A percentile compares a stretch with the other conserved stretches of the same genome.
phyloP scores from a whole-genome alignment of 1,139 yeast genomes.

The Torulaspora pretoriensis region DNA sequence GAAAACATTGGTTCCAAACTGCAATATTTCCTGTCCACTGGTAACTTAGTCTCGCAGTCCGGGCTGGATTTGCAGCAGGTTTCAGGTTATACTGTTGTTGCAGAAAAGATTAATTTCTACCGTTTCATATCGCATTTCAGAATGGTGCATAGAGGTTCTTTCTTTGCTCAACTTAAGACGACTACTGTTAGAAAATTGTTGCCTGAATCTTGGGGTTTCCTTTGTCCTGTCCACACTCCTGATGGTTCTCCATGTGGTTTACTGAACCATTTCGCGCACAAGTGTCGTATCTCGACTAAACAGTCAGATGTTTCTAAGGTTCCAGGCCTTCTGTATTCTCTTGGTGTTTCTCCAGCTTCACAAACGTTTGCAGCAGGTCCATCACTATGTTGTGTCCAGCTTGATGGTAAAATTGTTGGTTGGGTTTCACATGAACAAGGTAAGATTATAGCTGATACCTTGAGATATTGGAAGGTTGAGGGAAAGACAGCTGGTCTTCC shows the following conservation, averaged over 20 bases:
- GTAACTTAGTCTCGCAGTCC: conserved; percentile 93
- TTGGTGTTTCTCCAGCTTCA: conserved; percentile 77
- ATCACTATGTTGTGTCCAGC: conserved; percentile 77
- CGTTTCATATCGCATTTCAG: conserved; percentile 96
- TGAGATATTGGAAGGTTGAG: conserved; percentile 90
- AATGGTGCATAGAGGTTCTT: conserved; percentile 99
- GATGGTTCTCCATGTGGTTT: conserved; percentile 99
- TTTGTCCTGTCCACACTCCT: conserved; percentile 99
- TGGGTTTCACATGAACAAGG: conserved; percentile 94
- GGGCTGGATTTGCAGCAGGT: conserved; percentile 98
- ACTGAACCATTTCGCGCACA: conserved; percentile 92
- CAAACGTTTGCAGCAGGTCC: conserved; percentile 86
- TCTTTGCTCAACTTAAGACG: conserved; percentile 96
- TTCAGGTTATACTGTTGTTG: conserved; percentile 96
- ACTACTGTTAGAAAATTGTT: conserved; percentile 93
- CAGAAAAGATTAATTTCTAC: conserved; percentile 95
- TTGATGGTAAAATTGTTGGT: conserved; percentile 90
- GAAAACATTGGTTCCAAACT: conserved; percentile 93
- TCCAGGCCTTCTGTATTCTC: conserved; percentile 58
- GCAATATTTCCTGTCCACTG: conserved; percentile 92
- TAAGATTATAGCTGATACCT: conserved; percentile 76
- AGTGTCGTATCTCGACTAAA: conserved; percentile 79
- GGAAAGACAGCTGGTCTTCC: conserved; percentile 71
- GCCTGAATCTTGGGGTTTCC: conserved; percentile 98
- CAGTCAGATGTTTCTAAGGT: conserved; percentile 71